Conservation (phyloP, 2,329 filamentous ascomycete species). For the Arthrobotrys megalospora region DNA sequence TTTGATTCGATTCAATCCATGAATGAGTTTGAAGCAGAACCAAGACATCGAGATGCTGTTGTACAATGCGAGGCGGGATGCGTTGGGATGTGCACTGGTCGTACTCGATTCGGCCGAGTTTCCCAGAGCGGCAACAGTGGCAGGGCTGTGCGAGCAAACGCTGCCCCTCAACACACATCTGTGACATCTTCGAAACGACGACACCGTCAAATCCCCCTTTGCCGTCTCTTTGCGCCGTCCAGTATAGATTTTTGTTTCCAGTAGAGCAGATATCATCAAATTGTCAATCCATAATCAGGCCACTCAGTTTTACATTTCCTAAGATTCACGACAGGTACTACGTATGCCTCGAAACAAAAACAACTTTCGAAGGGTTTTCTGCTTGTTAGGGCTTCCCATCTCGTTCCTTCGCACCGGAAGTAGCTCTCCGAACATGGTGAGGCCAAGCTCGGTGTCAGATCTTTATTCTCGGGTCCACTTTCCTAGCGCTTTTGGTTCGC, state of each 20-base stretch:
- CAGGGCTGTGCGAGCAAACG: constrained; percentile 42
- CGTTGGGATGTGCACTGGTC: constrained; percentile 2
- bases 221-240: constrained; percentile 34
- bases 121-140: constrained; percentile 22
- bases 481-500: constrained; percentile 42
- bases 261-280: constrained; percentile 31
- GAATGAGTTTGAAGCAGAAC: not conserved
- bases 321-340: constrained; percentile 12
- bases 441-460: constrained; percentile 43
- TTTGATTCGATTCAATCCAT: constrained; percentile 10
- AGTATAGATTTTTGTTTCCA: constrained; percentile 25
- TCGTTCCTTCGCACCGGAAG: constrained; percentile 18
- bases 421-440: constrained; percentile 36
- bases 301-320: constrained; percentile 45
- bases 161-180: constrained; percentile 39
- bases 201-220: constrained; percentile 39
- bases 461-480: constrained; percentile 51
- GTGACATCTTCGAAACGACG: constrained; percentile 56
- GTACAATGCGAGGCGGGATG: not conserved
- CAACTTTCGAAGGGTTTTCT: not conserved
- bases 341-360: constrained; percentile 48
- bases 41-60: constrained; percentile 4
- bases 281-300: constrained; percentile 49
- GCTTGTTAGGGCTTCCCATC: constrained; percentile 42
- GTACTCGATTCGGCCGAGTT: constrained; percentile 11